Conservation (phyloP, 2,329 filamentous ascomycete genomes). For the Cladosporium sp. region DNA sequence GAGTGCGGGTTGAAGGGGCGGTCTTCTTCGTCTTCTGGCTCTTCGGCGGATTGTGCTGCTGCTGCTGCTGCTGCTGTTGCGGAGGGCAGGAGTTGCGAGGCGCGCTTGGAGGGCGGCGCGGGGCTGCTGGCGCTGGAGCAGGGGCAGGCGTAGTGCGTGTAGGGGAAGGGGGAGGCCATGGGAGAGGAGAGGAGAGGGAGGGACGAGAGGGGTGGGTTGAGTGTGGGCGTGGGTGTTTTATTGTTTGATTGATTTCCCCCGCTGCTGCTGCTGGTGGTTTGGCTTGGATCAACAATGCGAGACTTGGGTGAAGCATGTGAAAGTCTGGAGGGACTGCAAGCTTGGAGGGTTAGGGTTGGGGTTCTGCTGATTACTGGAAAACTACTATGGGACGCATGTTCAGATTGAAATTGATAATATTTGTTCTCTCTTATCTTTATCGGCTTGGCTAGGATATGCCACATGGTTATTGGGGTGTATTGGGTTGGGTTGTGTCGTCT, state of each 20-base stretch:
- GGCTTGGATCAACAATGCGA: no score
- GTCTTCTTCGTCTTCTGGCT: conserved; percentile 62
- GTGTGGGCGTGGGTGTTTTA: neutral
- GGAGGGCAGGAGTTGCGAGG: conserved; percentile 28
- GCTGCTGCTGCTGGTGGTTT: no score
- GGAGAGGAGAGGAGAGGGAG: neutral
- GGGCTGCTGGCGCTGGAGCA: conserved; percentile 46
- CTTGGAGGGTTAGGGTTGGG: no score
- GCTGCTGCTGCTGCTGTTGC: conserved; percentile 27
- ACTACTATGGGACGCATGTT: no score
- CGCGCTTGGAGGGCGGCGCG: conserved; percentile 31
- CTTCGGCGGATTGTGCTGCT: conserved; percentile 15
- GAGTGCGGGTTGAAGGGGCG: conserved; percentile 80
- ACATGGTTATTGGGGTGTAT: no score
- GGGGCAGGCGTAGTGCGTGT: conserved; percentile 61
- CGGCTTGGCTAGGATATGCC: no score
- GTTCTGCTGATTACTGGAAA: no score
- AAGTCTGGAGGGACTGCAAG: no score
- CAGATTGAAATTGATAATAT: no score
- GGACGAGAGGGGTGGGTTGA: neutral
- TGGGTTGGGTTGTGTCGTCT: no score
- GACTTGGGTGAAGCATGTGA: no score
- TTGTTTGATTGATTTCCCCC: neutral
- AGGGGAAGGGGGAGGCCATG: conserved; percentile 41
- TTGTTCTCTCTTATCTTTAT: no score